phyloP scores from a whole-genome alignment of 2,329 filamentous ascomycete species.

The Pseudogymnoascus sp. region DNA sequence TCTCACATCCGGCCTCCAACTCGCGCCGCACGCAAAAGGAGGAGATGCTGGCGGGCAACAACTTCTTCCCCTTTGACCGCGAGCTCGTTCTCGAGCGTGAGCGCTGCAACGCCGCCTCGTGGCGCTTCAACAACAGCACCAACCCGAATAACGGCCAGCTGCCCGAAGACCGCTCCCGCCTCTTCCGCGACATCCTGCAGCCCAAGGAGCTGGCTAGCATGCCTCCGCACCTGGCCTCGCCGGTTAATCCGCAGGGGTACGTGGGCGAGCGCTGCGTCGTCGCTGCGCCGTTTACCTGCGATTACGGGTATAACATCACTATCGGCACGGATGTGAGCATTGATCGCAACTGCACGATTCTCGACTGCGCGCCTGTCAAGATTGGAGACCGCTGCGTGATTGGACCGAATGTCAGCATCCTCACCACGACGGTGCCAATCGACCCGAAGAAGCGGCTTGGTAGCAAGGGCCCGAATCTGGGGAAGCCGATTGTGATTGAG shows the following conservation, averaged over 20 bases:
- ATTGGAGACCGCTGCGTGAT: slow-evolving; percentile 74
- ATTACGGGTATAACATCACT: slow-evolving; percentile 91
- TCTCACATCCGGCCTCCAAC: slow-evolving; percentile 27
- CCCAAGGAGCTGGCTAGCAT: slow-evolving; percentile 50
- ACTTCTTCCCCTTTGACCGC: slow-evolving; percentile 72
- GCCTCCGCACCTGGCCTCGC: slow-evolving; percentile 46
- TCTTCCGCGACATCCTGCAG: slow-evolving; percentile 66
- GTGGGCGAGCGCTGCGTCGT: slow-evolving; percentile 72
- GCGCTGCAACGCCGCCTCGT: slow-evolving; percentile 71
- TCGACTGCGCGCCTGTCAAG: slow-evolving; percentile 75
- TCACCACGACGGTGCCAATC: slow-evolving; percentile 64
- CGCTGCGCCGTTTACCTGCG: slow-evolving; percentile 82
- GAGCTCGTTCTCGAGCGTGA: slow-evolving; percentile 79
- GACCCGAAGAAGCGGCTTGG: slow-evolving; percentile 69
- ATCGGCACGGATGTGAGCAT: slow-evolving; percentile 82
- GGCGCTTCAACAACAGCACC: slow-evolving; percentile 77
- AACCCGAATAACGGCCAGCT: slow-evolving; percentile 68
- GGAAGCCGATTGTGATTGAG: slow-evolving; percentile 67
- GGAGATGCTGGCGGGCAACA: slow-evolving; percentile 74
- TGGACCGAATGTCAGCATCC: slow-evolving; percentile 80
- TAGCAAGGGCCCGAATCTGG: slow-evolving; percentile 62
- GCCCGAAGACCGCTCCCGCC: slow-evolving; percentile 55
- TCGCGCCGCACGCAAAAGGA: slow-evolving; percentile 62
- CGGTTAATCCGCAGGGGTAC: slow-evolving; percentile 48
- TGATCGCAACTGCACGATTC: slow-evolving; percentile 73